Evolutionary conservation across 1,139 yeast species (phyloP).

Genomic region (Wickerhamomyces sp.): DNA sequence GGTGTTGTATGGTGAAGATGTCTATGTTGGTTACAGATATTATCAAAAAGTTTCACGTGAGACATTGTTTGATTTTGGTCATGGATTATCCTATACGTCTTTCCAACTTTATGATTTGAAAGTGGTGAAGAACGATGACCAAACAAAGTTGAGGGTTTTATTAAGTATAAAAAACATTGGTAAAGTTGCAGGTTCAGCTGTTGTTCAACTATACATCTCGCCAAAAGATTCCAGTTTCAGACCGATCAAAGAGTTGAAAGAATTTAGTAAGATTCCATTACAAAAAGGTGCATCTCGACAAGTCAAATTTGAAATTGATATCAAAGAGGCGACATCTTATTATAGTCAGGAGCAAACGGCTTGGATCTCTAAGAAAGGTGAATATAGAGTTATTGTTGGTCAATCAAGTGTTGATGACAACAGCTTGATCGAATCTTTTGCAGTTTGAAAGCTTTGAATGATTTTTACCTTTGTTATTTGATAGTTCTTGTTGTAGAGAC

Average conservation of each 20-base stretch:
- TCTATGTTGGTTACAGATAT: slow-evolving; percentile 55
- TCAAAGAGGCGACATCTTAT: slow-evolving; percentile 44
- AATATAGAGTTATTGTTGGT: slow-evolving; percentile 41
- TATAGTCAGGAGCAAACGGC: slow-evolving; percentile 40
- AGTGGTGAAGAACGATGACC: slow-evolving; percentile 23
- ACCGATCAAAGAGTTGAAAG: slow-evolving; percentile 54
- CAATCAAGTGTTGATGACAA: slow-evolving; percentile 24
- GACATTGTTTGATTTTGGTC: slow-evolving; percentile 57
- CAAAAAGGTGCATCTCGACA: slow-evolving; percentile 35
- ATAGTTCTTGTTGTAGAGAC: too few relatives aligned
- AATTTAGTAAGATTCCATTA: slow-evolving; percentile 43
- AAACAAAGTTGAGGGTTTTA: slow-evolving; percentile 31
- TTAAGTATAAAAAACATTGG: slow-evolving; percentile 42
- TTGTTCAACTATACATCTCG: slow-evolving; percentile 38
- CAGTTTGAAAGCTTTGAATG: slow-evolving; percentile 3
- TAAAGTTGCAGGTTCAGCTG: slow-evolving; percentile 36
- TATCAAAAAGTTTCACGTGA: slow-evolving; percentile 44
- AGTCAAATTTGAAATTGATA: slow-evolving; percentile 32
- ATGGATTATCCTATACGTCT: slow-evolving; percentile 52
- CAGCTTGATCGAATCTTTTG: slow-evolving; percentile 15
- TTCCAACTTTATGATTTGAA: slow-evolving; percentile 32
- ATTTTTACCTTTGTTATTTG: too few relatives aligned
- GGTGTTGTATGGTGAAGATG: slow-evolving; percentile 44
- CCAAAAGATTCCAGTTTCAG: slow-evolving; percentile 37
- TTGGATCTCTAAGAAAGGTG: slow-evolving; percentile 45